These are phyloP conservation scores for Fusarium pseudoanthophilum DNA, from an alignment of 2,329 filamentous ascomycete species.

Conservation along the genomic window DNA sequence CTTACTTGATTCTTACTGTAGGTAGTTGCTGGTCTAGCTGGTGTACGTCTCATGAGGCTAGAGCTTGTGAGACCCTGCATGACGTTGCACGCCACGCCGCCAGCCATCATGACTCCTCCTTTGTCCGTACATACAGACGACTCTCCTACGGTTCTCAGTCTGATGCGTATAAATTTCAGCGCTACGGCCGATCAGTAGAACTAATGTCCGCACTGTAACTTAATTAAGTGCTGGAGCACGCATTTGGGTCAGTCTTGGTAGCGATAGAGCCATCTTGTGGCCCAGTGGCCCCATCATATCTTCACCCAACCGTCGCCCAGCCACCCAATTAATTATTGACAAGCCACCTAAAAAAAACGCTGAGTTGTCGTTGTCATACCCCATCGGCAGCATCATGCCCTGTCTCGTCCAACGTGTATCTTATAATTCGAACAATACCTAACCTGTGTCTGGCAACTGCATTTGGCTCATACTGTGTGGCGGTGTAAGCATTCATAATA, in stretches of 20 bases:
- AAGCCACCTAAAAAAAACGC: constrained; percentile 7
- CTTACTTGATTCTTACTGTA: neutral
- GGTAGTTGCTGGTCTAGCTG: neutral
- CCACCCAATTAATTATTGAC: constrained; percentile 46
- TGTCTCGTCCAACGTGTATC: neutral
- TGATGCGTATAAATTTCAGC: neutral
- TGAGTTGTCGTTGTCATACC: constrained; percentile 38
- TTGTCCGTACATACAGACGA: neutral
- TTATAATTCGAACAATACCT: neutral
- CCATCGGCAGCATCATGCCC: constrained; percentile 19
- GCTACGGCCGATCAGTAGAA: neutral
- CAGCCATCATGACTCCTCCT: constrained; percentile 28
- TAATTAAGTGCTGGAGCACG: neutral
- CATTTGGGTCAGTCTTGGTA: neutral
- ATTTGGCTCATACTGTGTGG: constrained; percentile 5
- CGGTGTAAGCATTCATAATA: constrained; percentile 24
- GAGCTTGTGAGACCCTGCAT: constrained; percentile 27
- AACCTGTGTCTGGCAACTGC: constrained; percentile 5
- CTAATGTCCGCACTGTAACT: neutral
- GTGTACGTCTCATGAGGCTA: constrained; percentile 18
- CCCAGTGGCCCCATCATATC: constrained; percentile 13
- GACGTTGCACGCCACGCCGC: constrained; percentile 12
- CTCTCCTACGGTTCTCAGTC: neutral
- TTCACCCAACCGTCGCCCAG: constrained; percentile 33
- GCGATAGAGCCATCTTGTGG: constrained; percentile 3